Conservation (phyloP, 257 asterid species). For the Cordia subcordata region DNA sequence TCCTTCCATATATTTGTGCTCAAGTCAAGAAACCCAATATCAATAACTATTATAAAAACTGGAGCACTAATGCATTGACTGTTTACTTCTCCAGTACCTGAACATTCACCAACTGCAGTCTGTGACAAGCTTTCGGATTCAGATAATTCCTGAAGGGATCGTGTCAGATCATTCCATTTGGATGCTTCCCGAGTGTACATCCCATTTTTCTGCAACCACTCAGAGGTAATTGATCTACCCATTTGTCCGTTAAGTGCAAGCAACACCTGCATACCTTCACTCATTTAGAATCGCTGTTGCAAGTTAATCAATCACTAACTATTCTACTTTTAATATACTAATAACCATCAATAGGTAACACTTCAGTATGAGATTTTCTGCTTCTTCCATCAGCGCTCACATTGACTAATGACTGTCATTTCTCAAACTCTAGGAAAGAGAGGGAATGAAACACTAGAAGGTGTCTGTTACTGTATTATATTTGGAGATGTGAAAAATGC, state of each 20-base stretch:
- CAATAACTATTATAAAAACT: slow-evolving; percentile 49
- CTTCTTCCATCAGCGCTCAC: neutral
- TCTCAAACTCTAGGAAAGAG: too few species aligned
- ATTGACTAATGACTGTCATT: too few species aligned
- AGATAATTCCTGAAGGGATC: slow-evolving; percentile 45
- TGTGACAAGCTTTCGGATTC: slow-evolving; percentile 17
- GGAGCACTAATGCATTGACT: slow-evolving; percentile 15
- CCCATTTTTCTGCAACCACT: slow-evolving; percentile 65
- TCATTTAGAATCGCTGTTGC: slow-evolving; percentile 10
- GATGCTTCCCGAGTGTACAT: slow-evolving; percentile 56
- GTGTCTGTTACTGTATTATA: too few species aligned
- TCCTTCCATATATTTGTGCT: slow-evolving; percentile 77
- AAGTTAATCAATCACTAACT: neutral
- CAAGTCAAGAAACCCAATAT: slow-evolving; percentile 69
- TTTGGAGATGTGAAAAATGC: too few species aligned
- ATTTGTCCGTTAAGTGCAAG: slow-evolving; percentile 81
- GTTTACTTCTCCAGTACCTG: slow-evolving; percentile 20
- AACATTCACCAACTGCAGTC: slow-evolving; percentile 16
- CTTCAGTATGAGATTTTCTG: too few species aligned
- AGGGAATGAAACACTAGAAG: too few species aligned
- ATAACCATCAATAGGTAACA: too few species aligned
- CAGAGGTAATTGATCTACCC: slow-evolving; percentile 50
- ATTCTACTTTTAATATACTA: too few species aligned
- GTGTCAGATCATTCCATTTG: slow-evolving; percentile 76
- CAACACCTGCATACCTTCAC: slow-evolving; percentile 57